phyloP scores from a whole-genome alignment of 352 stramenopile genomes.

The Globisporangium polare region DNA sequence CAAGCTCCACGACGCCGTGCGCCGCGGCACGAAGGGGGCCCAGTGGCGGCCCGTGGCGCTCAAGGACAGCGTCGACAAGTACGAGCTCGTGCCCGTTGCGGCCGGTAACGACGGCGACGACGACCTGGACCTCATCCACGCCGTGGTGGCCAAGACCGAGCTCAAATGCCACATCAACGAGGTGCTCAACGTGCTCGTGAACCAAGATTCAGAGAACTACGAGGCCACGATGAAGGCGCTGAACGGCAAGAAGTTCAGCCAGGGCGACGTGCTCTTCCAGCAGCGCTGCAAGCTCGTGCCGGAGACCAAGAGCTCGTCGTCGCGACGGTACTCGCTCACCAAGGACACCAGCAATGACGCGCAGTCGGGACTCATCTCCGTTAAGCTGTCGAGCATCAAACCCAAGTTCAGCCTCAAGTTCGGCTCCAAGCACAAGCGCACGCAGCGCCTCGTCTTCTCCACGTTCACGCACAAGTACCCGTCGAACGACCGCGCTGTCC shows the following conservation, averaged over 20 bases:
- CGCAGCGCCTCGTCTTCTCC: conserved; percentile 52
- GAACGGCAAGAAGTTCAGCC: conserved; percentile 44
- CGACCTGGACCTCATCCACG: conserved; percentile 41
- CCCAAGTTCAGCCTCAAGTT: conserved; percentile 25
- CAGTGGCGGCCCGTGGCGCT: conserved; percentile 26
- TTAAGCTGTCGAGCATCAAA: conserved; percentile 34
- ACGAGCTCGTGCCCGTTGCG: conserved; percentile 34
- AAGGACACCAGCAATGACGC: neutral
- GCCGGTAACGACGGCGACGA: conserved; percentile 27
- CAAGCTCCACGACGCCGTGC: conserved; percentile 42
- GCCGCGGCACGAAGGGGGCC: conserved; percentile 26
- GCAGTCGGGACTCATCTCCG: conserved; percentile 28
- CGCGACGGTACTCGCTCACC: conserved; percentile 1
- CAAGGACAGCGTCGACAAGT: conserved; percentile 37
- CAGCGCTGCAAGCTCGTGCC: conserved; percentile 28
- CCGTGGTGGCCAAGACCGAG: conserved; percentile 41
- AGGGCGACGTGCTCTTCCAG: conserved; percentile 43
- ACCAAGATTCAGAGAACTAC: conserved; percentile 37
- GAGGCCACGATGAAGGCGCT: conserved; percentile 45
- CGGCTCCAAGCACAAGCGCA: conserved; percentile 35
- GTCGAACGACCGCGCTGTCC: conserved; percentile 37
- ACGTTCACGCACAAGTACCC: conserved; percentile 35
- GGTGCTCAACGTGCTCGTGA: conserved; percentile 46
- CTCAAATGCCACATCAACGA: conserved; percentile 61
- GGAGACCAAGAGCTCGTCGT: conserved; percentile 1